Conservation (phyloP, 164 flowering plant genomes). For the Kalanchoe fedtschenkoi region DNA sequence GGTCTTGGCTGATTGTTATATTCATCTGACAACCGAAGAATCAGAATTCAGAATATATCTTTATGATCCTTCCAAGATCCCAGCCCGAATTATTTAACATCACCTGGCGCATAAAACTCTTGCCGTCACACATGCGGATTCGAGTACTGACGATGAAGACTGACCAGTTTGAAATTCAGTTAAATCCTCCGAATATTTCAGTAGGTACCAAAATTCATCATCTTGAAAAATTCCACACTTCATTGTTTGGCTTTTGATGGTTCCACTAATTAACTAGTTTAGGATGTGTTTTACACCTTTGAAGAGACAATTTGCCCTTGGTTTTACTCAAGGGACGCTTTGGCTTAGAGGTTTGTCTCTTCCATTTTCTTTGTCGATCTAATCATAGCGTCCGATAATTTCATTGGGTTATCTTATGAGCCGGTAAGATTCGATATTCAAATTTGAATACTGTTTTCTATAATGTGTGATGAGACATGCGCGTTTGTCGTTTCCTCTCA, state of each 20-base stretch:
- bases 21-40: too few relatives aligned
- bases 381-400: not conserved
- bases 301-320: slow-evolving; percentile 2
- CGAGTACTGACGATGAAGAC: too few relatives aligned
- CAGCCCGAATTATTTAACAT: not conserved
- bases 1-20: too few relatives aligned
- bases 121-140: too few relatives aligned
- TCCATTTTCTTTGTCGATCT: too few relatives aligned
- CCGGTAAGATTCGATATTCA: not conserved
- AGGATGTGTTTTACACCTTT: not conserved
- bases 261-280: not conserved
- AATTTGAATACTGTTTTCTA: not conserved
- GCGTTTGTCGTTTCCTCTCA: too few relatives aligned
- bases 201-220: too few relatives aligned
- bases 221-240: too few relatives aligned
- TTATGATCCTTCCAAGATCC: not conserved
- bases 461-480: too few relatives aligned
- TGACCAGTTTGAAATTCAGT: not conserved
- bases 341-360: not conserved
- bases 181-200: too few relatives aligned
- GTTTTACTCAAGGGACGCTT: slow-evolving; percentile 4
- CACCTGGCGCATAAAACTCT: not conserved
- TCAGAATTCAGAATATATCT: too few relatives aligned
- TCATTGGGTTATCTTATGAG: not conserved
- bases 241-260: not conserved